Percentiles rank a stretch among this genome's conserved stretches.
Evolutionary conservation across 371 early-diverging fungal genomes (phyloP).

Genomic region (Rhizopus delemar): DNA sequence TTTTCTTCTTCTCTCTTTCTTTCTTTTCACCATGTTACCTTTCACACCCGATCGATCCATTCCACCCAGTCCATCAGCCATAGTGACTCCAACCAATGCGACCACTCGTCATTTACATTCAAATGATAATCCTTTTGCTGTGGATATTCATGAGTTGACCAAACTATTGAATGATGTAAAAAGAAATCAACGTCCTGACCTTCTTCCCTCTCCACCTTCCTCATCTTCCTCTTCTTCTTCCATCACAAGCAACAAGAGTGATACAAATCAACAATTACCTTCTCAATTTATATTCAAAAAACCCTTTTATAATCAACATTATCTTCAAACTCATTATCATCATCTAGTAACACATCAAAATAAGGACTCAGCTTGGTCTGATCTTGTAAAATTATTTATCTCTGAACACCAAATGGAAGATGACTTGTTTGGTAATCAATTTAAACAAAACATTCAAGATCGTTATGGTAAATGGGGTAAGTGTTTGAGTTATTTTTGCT

Average conservation of each 20-base stretch:
- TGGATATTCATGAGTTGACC: constrained; percentile 33
- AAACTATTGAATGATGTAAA: constrained; percentile 27
- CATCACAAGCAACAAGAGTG: neutral
- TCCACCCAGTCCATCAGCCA: constrained; percentile 30
- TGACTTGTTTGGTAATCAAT: constrained; percentile 33
- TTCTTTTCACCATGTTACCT: constrained; percentile 10
- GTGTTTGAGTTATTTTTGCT: constrained; percentile 12
- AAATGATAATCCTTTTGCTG: constrained; percentile 20
- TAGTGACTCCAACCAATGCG: constrained; percentile 33
- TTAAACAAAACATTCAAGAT: constrained; percentile 35
- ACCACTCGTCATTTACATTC: constrained; percentile 33
- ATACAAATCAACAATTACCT: constrained; percentile 10
- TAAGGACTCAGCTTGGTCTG: constrained; percentile 16
- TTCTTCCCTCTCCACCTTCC: constrained; percentile 1
- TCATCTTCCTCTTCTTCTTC: constrained; percentile 8
- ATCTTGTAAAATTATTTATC: constrained; percentile 24
- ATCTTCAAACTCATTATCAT: constrained; percentile 45
- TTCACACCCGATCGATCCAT: constrained; percentile 36
- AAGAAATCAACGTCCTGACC: constrained; percentile 3
- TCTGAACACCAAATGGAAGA: constrained; percentile 2
- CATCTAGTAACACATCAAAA: constrained; percentile 12
- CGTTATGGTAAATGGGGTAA: constrained; percentile 52
- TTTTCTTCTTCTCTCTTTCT: neutral
- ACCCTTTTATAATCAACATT: constrained; percentile 38
- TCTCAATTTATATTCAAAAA: constrained; percentile 44